phyloP scores from a whole-genome alignment of 345 rosid species.

The Rhizophora apiculata region DNA sequence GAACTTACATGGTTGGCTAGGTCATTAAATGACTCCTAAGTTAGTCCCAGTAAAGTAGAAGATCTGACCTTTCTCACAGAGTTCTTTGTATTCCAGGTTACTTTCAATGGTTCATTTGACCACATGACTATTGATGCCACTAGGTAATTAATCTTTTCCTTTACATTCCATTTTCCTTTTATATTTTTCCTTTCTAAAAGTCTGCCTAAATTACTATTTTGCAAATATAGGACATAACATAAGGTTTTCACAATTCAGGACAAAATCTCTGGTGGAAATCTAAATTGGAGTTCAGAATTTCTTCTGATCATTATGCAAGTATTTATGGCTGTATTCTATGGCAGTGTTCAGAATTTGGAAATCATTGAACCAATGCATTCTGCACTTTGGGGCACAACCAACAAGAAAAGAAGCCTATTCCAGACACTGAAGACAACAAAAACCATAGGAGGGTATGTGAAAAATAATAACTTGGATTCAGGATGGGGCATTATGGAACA shows the following conservation, averaged over 20 bases:
- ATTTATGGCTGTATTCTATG: constrained; percentile 14
- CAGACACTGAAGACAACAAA: constrained; percentile 96
- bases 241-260: constrained; percentile 1
- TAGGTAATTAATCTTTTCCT: constrained; percentile 45
- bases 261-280: constrained; percentile 8
- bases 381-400: constrained; percentile 77
- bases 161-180: not conserved
- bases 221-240: not conserved
- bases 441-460: constrained; percentile 81
- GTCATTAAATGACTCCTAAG: not conserved
- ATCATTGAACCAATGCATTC: constrained; percentile 83
- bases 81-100: constrained; percentile 48
- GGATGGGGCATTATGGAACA: constrained; percentile 6
- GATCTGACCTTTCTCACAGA: constrained; percentile 12
- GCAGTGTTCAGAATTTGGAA: constrained; percentile 92
- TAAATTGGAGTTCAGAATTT: not conserved
- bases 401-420: constrained; percentile 89
- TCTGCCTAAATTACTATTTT: constrained; percentile 4
- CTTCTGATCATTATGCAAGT: not conserved
- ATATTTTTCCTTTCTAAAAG: constrained; percentile 4
- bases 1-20: not conserved
- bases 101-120: constrained; percentile 95
- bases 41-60: not conserved
- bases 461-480: constrained; percentile 12
- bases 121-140: constrained; percentile 96